These are phyloP conservation scores for Pichia kudriavzevii DNA, from an alignment of 1,139 yeast species.

Conservation along the genomic window DNA sequence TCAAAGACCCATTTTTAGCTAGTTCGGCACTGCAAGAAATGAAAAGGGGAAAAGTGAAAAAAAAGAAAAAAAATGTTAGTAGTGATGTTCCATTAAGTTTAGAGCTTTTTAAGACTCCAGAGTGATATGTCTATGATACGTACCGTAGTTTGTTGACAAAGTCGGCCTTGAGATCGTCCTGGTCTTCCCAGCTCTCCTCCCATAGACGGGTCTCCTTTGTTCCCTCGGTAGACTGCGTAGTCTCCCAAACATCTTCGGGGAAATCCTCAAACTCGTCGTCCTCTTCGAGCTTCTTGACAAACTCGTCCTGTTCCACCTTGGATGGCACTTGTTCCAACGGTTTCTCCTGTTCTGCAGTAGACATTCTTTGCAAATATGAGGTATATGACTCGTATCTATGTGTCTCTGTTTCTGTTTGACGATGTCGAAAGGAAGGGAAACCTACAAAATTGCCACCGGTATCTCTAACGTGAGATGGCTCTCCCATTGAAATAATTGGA, in stretches of 20 bases:
- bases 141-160: slow-evolving; percentile 63
- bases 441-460: too few relatives aligned
- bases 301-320: slow-evolving; percentile 24
- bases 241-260: slow-evolving; percentile 71
- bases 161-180: slow-evolving; percentile 71
- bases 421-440: too few relatives aligned
- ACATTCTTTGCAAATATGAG: not conserved
- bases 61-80: slow-evolving; percentile 9
- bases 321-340: slow-evolving; percentile 2
- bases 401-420: too few relatives aligned
- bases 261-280: slow-evolving; percentile 95
- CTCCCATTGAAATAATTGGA: too few relatives aligned
- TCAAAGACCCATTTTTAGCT: too few relatives aligned
- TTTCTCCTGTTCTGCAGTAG: slow-evolving; percentile 1
- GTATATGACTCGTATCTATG: too few relatives aligned
- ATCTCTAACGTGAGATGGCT: too few relatives aligned
- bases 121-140: slow-evolving; percentile 23
- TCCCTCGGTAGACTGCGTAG: slow-evolving; percentile 37
- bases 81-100: too few relatives aligned
- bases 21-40: too few relatives aligned
- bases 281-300: slow-evolving; percentile 66
- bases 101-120: too few relatives aligned
- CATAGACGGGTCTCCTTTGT: slow-evolving; percentile 52
- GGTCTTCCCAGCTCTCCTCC: slow-evolving; percentile 98
- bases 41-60: too few relatives aligned